Evolutionary conservation across 805 yeast species (phyloP).

Genomic region (Brettanomyces nanus): DNA sequence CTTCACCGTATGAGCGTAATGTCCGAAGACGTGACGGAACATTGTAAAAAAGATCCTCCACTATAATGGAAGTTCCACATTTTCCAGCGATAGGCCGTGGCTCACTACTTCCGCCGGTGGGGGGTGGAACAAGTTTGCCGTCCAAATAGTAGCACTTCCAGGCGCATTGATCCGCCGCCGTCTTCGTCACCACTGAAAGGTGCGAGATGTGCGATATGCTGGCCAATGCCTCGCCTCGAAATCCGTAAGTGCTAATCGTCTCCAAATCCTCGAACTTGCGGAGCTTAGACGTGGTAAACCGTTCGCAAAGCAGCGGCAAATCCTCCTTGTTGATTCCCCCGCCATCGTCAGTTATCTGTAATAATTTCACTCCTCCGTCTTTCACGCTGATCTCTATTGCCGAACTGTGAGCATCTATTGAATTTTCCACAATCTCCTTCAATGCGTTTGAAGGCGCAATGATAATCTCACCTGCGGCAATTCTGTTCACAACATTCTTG

Average conservation of each 20-base stretch:
- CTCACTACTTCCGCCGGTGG: conserved; percentile 7
- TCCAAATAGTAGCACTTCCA: conserved; percentile 60
- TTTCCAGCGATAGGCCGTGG: conserved; percentile 81
- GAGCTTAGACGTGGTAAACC: conserved; percentile 90
- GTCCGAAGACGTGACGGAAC: conserved; percentile 71
- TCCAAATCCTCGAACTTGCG: conserved; percentile 65
- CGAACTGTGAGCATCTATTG: conserved; percentile 78
- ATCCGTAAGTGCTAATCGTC: conserved; percentile 75
- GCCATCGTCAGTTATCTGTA: conserved; percentile 89
- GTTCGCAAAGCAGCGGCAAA: conserved; percentile 69
- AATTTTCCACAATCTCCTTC: conserved; percentile 87
- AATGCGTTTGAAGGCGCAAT: conserved; percentile 91
- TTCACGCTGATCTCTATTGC: conserved; percentile 71
- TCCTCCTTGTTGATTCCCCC: conserved; percentile 70
- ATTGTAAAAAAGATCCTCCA: conserved; percentile 86
- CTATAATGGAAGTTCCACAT: conserved; percentile 75
- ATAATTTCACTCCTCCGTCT: conserved; percentile 84
- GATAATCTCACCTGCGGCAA: conserved; percentile 97
- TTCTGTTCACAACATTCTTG: conserved; percentile 68
- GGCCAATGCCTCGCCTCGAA: conserved; percentile 95
- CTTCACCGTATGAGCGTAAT: conserved; percentile 60
- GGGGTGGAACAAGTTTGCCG: conserved; percentile 47
- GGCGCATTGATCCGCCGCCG: conserved; percentile 52
- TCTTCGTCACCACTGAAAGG: conserved; percentile 71
- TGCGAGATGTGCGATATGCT: conserved; percentile 87